A percentile compares a stretch with the other conserved stretches of the same genome.
phyloP scores from a whole-genome alignment of 1,139 yeast species.

The Candida sp. region DNA sequence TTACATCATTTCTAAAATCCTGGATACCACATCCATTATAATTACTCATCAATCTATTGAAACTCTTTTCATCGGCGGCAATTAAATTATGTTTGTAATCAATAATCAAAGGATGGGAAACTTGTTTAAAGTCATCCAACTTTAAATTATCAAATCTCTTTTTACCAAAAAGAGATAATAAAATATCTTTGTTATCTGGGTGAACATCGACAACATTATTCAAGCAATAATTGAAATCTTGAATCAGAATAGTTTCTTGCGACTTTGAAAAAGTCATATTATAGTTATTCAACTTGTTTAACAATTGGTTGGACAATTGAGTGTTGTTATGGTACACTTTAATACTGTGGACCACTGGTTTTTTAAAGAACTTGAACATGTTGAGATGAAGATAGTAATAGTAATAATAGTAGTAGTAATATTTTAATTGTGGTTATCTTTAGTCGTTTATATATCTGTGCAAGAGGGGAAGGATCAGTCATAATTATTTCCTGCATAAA shows the following conservation, averaged over 20 bases:
- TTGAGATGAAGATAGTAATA: neutral
- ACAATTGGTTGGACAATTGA: slow-evolving; percentile 4
- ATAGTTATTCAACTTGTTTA: slow-evolving; percentile 3
- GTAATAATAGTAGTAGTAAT: no score
- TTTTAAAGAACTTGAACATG: slow-evolving; percentile 2
- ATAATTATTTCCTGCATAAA: no score
- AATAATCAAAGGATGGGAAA: slow-evolving; percentile 43
- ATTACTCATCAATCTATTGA: slow-evolving; percentile 42
- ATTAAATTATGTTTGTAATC: slow-evolving; percentile 54
- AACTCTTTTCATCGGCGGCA: slow-evolving; percentile 46
- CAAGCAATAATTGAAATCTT: slow-evolving; percentile 32
- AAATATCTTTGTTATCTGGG: slow-evolving; percentile 38
- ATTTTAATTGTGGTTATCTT: no score
- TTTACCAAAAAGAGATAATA: slow-evolving; percentile 18
- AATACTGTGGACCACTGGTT: slow-evolving; percentile 1
- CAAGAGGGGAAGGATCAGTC: no score
- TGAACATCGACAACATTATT: slow-evolving; percentile 39
- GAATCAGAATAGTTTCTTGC: slow-evolving; percentile 15
- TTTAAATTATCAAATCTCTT: slow-evolving; percentile 16
- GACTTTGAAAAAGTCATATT: neutral
- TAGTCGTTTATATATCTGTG: no score
- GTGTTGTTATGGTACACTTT: slow-evolving; percentile 5
- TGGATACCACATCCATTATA: slow-evolving; percentile 39
- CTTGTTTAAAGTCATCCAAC: slow-evolving; percentile 12
- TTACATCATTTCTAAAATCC: slow-evolving; percentile 13